Conservation (phyloP, 2,329 filamentous ascomycete species). For the Nakataea oryzae region DNA sequence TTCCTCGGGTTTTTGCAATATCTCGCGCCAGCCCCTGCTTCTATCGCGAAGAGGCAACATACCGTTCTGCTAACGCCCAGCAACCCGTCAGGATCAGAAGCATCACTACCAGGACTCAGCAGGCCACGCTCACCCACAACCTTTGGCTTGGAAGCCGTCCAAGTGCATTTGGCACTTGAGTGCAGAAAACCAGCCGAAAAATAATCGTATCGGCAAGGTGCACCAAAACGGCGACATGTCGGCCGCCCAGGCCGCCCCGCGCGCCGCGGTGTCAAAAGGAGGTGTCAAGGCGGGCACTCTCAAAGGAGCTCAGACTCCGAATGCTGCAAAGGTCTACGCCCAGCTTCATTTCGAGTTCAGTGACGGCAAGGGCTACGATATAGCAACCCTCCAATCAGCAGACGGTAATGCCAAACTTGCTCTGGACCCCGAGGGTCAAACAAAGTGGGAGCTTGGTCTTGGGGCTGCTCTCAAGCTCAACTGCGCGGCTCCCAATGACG, state of each 20-base stretch:
- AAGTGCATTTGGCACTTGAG: neutral
- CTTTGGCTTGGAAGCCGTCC: neutral
- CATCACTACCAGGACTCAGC: neutral
- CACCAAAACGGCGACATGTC: neutral
- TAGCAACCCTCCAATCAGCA: neutral
- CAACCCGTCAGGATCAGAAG: neutral
- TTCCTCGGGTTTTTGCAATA: too few relatives aligned
- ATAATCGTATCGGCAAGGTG: neutral
- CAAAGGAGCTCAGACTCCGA: neutral
- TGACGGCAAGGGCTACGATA: conserved; percentile 1
- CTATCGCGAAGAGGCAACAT: too few relatives aligned
- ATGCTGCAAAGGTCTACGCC: neutral
- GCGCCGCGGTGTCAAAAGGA: neutral
- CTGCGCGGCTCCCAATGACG: neutral
- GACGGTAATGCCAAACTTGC: neutral
- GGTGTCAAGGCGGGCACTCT: neutral
- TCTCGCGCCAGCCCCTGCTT: too few relatives aligned
- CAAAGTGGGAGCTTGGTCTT: conserved; percentile 1
- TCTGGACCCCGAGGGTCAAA: neutral
- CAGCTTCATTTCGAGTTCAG: conserved; percentile 2
- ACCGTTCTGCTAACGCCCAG: too few relatives aligned
- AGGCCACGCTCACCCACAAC: neutral
- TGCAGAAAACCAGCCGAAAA: neutral
- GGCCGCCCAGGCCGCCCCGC: neutral
- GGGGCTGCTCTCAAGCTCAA: conserved; percentile 1